Percentiles rank a stretch among this genome's conserved stretches.
phyloP scores from a whole-genome alignment of 805 yeast species.

The Wickerhamiella galacta region DNA sequence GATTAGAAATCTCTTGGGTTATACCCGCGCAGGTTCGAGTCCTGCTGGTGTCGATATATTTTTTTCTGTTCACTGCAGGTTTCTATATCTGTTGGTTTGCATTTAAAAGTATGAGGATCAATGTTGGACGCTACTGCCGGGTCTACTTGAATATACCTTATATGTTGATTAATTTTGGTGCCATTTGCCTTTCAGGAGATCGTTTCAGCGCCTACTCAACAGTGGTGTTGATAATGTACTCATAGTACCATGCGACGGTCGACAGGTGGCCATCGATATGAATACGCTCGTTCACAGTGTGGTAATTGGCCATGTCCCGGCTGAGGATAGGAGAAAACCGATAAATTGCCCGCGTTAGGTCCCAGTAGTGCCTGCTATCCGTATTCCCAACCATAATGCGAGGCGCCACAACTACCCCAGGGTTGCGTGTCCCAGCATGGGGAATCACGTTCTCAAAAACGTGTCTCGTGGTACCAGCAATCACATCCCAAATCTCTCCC shows the following conservation, averaged over 20 bases:
- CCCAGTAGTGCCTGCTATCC: slow-evolving; percentile 53
- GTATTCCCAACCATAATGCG: slow-evolving; percentile 52
- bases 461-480: slow-evolving; percentile 47
- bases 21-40: too few relatives aligned
- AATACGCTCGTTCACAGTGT: slow-evolving; percentile 46
- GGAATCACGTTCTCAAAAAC: slow-evolving; percentile 35
- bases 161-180: background rate
- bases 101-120: too few relatives aligned
- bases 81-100: too few relatives aligned
- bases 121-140: too few relatives aligned
- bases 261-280: slow-evolving; percentile 35
- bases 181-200: background rate
- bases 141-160: background rate
- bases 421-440: slow-evolving; percentile 19
- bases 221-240: slow-evolving; percentile 16
- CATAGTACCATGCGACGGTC: slow-evolving; percentile 19
- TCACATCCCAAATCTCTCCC: slow-evolving; percentile 31
- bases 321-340: slow-evolving; percentile 37
- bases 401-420: slow-evolving; percentile 34
- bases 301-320: slow-evolving; percentile 26
- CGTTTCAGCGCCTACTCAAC: background rate
- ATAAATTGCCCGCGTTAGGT: slow-evolving; percentile 41
- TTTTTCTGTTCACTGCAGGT: too few relatives aligned
- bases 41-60: too few relatives aligned
- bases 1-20: too few relatives aligned